These are phyloP conservation scores for Chlamydomonas sphaeroides DNA, from an alignment of 139 green algal genomes.

Conservation along the genomic window DNA sequence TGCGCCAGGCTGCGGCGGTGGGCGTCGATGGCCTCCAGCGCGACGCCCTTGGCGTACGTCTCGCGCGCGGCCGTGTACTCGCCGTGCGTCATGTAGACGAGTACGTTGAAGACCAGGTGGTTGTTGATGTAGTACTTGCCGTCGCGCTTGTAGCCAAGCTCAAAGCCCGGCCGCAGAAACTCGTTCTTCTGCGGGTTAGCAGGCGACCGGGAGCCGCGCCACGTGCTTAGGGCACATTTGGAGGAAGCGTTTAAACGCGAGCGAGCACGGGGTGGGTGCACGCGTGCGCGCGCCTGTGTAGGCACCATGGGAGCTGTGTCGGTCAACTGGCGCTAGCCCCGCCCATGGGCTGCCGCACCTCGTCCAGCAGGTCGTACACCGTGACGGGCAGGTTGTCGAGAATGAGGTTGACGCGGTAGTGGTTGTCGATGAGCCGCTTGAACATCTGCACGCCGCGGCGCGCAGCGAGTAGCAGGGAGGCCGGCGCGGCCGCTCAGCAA, in stretches of 20 bases:
- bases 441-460: constrained; percentile 11
- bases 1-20: neutral
- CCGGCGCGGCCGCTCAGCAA: too few species aligned
- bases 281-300: neutral
- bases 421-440: constrained; percentile 77
- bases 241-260: too few species aligned
- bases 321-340: too few species aligned
- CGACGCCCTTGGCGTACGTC: constrained; percentile 32
- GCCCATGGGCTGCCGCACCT: constrained; percentile 35
- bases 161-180: constrained; percentile 84
- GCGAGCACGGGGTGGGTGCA: too few species aligned
- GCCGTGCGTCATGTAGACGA: constrained; percentile 87
- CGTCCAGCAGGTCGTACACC: constrained; percentile 82
- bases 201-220: too few species aligned
- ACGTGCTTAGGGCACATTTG: too few species aligned
- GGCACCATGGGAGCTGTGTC: neutral
- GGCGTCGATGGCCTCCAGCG: constrained; percentile 63
- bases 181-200: constrained; percentile 67
- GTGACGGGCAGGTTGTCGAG: constrained; percentile 98
- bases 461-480: too few species aligned
- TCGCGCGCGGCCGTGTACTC: constrained; percentile 70
- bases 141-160: constrained; percentile 77
- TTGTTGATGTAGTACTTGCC: constrained; percentile 93
- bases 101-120: constrained; percentile 95
- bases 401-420: constrained; percentile 93